Base-by-base conservation (phyloP, 148 eudicot genomes). In the Gaultheria prostrata region DNA sequence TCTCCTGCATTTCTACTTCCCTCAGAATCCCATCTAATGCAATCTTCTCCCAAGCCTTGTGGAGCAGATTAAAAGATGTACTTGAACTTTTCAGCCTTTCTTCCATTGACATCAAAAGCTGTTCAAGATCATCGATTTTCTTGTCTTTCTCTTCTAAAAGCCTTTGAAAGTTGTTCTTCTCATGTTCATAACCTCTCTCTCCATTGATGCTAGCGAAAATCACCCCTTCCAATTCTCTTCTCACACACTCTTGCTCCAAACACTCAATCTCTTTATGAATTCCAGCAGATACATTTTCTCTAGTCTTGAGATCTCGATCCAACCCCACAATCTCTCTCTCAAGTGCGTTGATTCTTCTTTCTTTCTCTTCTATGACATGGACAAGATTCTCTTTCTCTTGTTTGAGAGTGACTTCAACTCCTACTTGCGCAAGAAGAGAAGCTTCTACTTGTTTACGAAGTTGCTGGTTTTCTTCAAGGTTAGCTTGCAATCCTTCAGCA, bases 381-480 rank as follows among this genome's bases (percentile, higher is more conserved):
- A 46, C 76, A 76, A 93, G 93, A 35, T 72, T 79, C 50, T 83
- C 88, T 11, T 84, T 91, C 79, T 95, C 95, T 83, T 80, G 86
- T 83, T 89, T 92, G 46, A 93, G 94, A 80, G 83, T 73, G 63
- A 86, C 87, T 85, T 93, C 98, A 18, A 92, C 81, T 61, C 88
- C 93, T 50, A 91, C 91, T 77, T 97, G 94, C 77, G 89, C 93
- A 63, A 97, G 87, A 84, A 95, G 90, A 32, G 98, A 92, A 77
- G 82, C 85, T 91, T 97, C 99, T 54, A 97, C 83, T 70, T 97
- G 87, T 79, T 50, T 90, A 24, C 95, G 91, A 84, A 89, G 82
- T 56, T 85, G 86, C 75, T 82, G 88, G 83, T 79, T 89, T 80
- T 89, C 91, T 80, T 90, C 89, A 21, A 95, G 86, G 85, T 88